Base-by-base conservation (phyloP, 2,329 filamentous ascomycete species). In the Albophoma yamanashiensis region DNA sequence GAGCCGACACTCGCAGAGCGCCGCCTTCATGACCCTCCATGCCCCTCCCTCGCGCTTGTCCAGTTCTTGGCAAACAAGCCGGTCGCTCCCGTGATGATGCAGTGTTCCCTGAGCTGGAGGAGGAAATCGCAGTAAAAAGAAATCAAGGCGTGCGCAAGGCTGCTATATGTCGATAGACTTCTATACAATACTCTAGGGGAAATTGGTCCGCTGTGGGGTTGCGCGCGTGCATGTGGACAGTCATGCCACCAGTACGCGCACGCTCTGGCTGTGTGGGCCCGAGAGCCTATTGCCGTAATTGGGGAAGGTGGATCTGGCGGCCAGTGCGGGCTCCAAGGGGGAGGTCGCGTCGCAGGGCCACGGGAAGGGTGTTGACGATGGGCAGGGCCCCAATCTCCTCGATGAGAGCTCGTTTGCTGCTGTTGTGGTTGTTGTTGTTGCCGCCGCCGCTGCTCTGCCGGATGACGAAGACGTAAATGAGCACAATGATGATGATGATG, bases 401-500 rank as follows among this genome's bases (percentile, higher is more conserved):
- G 58, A 73, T 59, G 34, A 70, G 61, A 60, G 64, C 69, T 68
- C 70, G 71, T 65, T 71, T 73, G 58, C 65, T 69, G 58, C 62
- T 65, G 58, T 67, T 67, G 59, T 62, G 70, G 39, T 64, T 68
- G 55, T 64, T 68, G 55, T 64, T 63, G 60, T 57, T 66, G 67
- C 62, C 69, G 62, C 67, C 62, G 58, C 61, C 65, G 63, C 62
- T 63, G 38, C 64, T 62, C 50, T 60, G 65, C 64, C 71, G 75
- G 61, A 76, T 70, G 62, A 80, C 71, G 36, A 76, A 71, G 62
- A 82, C 67, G 65, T 80, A 82, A 58, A 80, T 73, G 59, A 80
- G 76, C 11, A 85, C 77, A 55, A 79, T 71, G 58, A 82, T 76
- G 50, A 78, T 78, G 53, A 85, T 75, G 55, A 85, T 72, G 58